A percentile compares a stretch with the other conserved stretches of the same genome.
These are phyloP conservation scores for Flaveria floridana DNA, from an alignment of 140 eudicot genomes.

Conservation along the genomic window DNA sequence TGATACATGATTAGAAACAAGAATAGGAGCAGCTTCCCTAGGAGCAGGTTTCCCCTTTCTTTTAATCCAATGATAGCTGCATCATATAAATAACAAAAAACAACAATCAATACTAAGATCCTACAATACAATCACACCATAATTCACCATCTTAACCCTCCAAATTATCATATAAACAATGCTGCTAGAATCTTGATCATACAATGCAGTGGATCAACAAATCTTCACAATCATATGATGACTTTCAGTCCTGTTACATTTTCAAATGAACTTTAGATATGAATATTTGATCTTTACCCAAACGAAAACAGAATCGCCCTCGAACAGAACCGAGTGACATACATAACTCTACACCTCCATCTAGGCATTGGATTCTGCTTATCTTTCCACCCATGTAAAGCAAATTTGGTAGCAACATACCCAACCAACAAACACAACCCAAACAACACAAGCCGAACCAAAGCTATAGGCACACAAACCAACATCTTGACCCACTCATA, in stretches of 20 bases:
- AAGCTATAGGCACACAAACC: constrained; percentile 58
- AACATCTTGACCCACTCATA: constrained; percentile 86
- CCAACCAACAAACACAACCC: constrained; percentile 60
- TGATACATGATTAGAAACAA: constrained; percentile 93
- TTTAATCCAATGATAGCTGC: constrained; percentile 94
- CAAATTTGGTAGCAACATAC: constrained; percentile 58
- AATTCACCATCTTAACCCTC: background rate
- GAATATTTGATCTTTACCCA: constrained; percentile 50
- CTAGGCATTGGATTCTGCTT: constrained; percentile 73
- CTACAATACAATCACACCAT: background rate
- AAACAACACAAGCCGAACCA: constrained; percentile 62
- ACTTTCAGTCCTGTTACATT: background rate
- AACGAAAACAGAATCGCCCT: constrained; percentile 81
- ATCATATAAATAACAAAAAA: constrained; percentile 4
- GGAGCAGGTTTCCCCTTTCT: constrained; percentile 89
- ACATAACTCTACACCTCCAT: constrained; percentile 86
- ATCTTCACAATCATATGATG: background rate
- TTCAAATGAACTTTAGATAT: background rate
- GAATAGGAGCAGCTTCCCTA: constrained; percentile 87
- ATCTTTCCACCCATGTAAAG: constrained; percentile 82
- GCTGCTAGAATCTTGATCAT: background rate
- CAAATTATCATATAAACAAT: background rate
- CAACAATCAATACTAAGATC: background rate
- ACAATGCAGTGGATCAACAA: background rate
- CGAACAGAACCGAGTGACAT: constrained; percentile 66